A percentile compares a stretch with the other conserved stretches of the same genome.
phyloP scores from a whole-genome alignment of 768 basidiomycete genomes.

The Suillus sp. region DNA sequence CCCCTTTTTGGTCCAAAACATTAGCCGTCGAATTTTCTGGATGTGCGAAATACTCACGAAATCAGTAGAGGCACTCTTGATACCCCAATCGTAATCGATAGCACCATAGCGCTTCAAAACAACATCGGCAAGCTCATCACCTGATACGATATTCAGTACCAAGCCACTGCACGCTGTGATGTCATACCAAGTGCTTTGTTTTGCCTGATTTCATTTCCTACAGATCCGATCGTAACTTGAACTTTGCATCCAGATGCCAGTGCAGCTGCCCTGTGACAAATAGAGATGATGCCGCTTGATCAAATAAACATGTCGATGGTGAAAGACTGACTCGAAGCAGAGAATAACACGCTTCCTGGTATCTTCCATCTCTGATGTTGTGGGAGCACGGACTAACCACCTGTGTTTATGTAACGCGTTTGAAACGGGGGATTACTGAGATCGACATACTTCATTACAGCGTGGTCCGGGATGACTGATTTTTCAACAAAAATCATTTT shows the following conservation, averaged over 20 bases:
- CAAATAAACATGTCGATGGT: background rate
- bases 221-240: conserved; percentile 37
- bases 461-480: conserved; percentile 76
- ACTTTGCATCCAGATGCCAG: conserved; percentile 61
- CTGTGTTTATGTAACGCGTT: conserved; percentile 27
- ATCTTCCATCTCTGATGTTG: conserved; percentile 53
- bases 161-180: background rate
- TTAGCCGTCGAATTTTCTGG: background rate
- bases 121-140: conserved; percentile 60
- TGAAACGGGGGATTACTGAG: background rate
- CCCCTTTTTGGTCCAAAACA: background rate
- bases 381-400: conserved; percentile 72
- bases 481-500: conserved; percentile 7
- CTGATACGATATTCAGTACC: conserved; percentile 34
- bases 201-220: conserved; percentile 56
- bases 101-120: conserved; percentile 56
- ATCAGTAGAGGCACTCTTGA: conserved; percentile 70
- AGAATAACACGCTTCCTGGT: conserved; percentile 58
- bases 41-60: conserved; percentile 51
- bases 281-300: background rate
- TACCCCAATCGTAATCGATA: conserved; percentile 63
- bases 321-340: conserved; percentile 60
- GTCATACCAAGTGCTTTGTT: conserved; percentile 58
- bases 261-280: conserved; percentile 51
- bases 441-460: conserved; percentile 59